These are phyloP conservation scores for Auricularia heimuer DNA, from an alignment of 768 basidiomycete species.

Conservation along the genomic window DNA sequence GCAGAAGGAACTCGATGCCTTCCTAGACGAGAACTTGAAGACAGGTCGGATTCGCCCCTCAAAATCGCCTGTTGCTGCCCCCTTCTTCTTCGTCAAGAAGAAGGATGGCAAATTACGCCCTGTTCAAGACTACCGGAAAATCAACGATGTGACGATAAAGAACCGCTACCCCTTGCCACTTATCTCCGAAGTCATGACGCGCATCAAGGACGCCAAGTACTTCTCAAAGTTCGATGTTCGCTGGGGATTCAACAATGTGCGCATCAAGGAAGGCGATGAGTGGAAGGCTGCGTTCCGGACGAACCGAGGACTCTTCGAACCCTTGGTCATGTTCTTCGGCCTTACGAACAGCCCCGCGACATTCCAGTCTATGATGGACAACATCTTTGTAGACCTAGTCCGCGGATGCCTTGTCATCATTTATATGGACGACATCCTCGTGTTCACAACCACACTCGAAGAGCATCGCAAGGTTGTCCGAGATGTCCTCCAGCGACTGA, in stretches of 20 bases:
- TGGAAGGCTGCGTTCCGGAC: conserved; percentile 33
- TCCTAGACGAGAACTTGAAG: conserved; percentile 17
- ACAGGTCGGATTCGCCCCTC: conserved; percentile 14
- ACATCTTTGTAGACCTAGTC: conserved; percentile 24
- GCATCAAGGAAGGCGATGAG: conserved; percentile 31
- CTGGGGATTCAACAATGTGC: conserved; percentile 25
- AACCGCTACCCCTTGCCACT: conserved; percentile 25
- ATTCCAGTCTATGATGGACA: conserved; percentile 26
- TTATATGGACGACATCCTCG: conserved; percentile 26
- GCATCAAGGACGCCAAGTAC: conserved; percentile 11
- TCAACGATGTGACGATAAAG: conserved; percentile 27
- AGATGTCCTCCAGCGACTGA: conserved; percentile 20
- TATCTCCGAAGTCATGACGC: conserved; percentile 19
- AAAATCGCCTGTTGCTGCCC: conserved; percentile 12
- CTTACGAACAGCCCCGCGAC: conserved; percentile 27
- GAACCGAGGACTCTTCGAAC: conserved; percentile 29
- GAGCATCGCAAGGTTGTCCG: conserved; percentile 11
- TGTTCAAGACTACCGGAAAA: conserved; percentile 9
- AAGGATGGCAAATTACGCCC: conserved; percentile 19
- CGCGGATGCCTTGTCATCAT: conserved; percentile 17
- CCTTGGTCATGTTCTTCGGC: conserved; percentile 30
- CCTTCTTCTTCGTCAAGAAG: conserved; percentile 10
- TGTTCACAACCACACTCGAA: conserved; percentile 12
- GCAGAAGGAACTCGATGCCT: conserved; percentile 13
- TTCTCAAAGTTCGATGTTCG: conserved; percentile 23